Conservation (phyloP, 495 filamentous ascomycete genomes). For the Hypoxylon cercidicola region DNA sequence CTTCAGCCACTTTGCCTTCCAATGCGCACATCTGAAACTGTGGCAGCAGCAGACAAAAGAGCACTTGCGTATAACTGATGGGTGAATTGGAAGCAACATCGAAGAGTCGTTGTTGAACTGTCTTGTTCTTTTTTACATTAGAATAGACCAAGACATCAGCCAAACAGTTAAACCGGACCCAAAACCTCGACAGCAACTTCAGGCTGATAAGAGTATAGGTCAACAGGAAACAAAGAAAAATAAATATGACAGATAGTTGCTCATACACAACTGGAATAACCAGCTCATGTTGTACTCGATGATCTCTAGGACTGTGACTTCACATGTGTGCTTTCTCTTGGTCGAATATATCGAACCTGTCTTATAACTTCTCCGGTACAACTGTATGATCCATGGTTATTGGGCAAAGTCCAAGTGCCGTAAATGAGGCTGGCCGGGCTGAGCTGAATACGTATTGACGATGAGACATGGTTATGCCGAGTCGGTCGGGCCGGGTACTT, state of each 20-base stretch:
- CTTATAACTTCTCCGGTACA: not conserved
- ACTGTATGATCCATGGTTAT: conserved; percentile 9
- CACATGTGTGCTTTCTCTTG: not conserved
- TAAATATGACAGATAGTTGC: not conserved
- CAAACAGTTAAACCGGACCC: no score
- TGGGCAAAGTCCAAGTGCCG: conserved; percentile 8
- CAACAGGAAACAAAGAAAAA: no score
- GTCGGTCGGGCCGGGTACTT: conserved; percentile 12
- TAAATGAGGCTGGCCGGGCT: conserved; percentile 27
- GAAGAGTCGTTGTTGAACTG: not conserved
- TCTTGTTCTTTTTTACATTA: no score
- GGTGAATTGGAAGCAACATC: not conserved
- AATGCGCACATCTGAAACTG: conserved; percentile 4
- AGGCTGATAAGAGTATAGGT: no score
- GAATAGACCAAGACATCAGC: no score
- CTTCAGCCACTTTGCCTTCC: conserved; percentile 22
- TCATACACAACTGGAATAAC: not conserved
- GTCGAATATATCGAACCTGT: not conserved
- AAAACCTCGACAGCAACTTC: no score
- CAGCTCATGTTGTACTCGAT: not conserved
- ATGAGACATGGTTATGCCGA: conserved; percentile 15
- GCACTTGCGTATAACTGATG: conserved; percentile 23
- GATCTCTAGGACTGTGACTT: not conserved
- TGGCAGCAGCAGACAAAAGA: not conserved
- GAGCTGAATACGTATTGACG: conserved; percentile 14